Conservation (phyloP, 306 rosid genomes). For the Prunus mongolica region DNA sequence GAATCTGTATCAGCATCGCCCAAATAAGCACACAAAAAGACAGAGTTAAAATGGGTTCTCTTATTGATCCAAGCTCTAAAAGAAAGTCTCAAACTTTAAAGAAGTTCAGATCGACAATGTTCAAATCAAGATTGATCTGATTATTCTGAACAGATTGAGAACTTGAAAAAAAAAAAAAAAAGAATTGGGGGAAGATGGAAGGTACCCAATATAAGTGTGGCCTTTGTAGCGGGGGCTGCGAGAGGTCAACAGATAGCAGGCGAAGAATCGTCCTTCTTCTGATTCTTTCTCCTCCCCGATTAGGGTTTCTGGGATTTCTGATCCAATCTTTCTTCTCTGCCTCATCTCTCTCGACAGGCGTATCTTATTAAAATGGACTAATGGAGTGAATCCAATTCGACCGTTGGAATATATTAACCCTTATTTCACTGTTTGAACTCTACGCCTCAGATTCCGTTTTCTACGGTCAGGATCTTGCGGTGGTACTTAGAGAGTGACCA, state of each 20-base stretch:
- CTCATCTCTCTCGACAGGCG: slow-evolving; percentile 29
- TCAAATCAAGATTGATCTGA: background rate
- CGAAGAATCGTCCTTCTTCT: slow-evolving; percentile 55
- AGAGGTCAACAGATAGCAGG: slow-evolving; percentile 78
- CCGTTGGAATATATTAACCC: slow-evolving; percentile 46
- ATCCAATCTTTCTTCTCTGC: slow-evolving; percentile 41
- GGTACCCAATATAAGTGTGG: slow-evolving; percentile 86
- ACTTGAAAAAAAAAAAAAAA: background rate
- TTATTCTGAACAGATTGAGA: background rate
- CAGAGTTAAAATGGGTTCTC: background rate
- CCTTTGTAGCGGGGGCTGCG: slow-evolving; percentile 84
- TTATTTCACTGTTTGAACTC: background rate
- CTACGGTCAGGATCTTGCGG: background rate
- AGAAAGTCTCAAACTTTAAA: background rate
- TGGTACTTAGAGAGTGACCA: background rate
- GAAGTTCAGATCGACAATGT: background rate
- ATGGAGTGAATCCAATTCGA: slow-evolving; percentile 28
- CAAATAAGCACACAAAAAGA: background rate
- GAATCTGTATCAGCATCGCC: slow-evolving; percentile 43
- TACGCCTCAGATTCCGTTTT: background rate
- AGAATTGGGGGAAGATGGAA: background rate
- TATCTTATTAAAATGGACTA: background rate
- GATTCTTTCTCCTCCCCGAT: slow-evolving; percentile 10
- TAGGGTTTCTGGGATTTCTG: slow-evolving; percentile 37
- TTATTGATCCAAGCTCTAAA: background rate